Evolutionary conservation across 768 basidiomycete genomes (phyloP).

Genomic region (Daedaleopsis nitida): DNA sequence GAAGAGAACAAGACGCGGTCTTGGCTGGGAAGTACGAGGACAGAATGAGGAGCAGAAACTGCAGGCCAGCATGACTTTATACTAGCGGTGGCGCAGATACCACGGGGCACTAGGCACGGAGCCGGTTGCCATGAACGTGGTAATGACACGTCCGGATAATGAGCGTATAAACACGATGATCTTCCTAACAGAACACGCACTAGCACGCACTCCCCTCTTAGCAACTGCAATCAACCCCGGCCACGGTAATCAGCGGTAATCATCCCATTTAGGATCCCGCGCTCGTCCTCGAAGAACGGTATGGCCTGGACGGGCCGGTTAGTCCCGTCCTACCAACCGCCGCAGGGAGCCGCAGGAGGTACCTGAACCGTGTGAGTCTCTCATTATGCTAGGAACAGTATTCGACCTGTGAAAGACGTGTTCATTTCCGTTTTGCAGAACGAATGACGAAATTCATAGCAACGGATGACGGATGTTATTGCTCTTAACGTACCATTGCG

Average conservation of each 20-base stretch:
- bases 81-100: not conserved
- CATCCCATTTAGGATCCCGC: not conserved
- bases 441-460: no score
- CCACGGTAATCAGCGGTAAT: constrained; percentile 4
- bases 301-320: not conserved
- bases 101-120: constrained; percentile 2
- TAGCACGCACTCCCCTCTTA: not conserved
- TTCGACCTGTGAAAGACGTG: not conserved
- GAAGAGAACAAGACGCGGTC: constrained; percentile 53
- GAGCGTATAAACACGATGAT: not conserved
- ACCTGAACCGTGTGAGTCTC: not conserved
- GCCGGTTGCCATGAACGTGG: constrained; percentile 15
- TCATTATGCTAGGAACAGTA: not conserved
- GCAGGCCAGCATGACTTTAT: constrained; percentile 7
- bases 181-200: constrained; percentile 7
- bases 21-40: constrained; percentile 37
- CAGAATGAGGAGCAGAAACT: constrained; percentile 10
- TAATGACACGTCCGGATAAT: not conserved
- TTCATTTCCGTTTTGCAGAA: no score
- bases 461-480: no score
- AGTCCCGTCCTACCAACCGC: not conserved
- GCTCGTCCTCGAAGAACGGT: not conserved
- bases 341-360: not conserved
- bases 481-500: no score
- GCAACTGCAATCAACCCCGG: constrained; percentile 16